Base-by-base conservation (phyloP, 805 yeast species). In the Maudiozyma pseudohumilis region DNA sequence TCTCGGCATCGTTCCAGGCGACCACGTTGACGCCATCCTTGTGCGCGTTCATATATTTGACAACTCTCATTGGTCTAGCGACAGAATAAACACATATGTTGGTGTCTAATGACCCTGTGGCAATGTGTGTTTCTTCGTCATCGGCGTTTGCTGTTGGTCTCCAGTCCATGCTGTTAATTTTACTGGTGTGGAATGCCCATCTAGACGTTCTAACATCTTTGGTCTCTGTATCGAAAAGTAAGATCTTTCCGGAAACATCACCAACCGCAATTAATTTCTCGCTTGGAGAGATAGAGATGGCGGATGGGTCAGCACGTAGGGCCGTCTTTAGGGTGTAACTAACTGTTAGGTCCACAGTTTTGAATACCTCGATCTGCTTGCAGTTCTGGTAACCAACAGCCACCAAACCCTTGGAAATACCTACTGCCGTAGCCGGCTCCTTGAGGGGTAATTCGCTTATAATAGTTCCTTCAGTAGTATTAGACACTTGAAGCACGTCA, bases 131-230 rank as follows among this genome's bases (percentile, higher is more conserved):
- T 40, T 83, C 79, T 48, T 81, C 87, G 12, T 25, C 40, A 47
- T 77, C 75, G 8, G 64, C 64, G 32, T 78, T 45, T 6, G n/a
- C 33, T 8, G 25, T 17, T 7, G 60, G 56, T 40, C 41, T 72
- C 98, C 97, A 92, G 18, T 75, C 60, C 34, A 92, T 82, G 22
- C 78, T 72, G 41, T 75, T 76, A 44, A 92, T 80, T 39, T 73
- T 77, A 40, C 95, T 80, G 2, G 88, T 83, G 57, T 92, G 96
- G 76, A 85, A 89, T 0, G 94, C 80, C 99, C 99, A 92, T 55
- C 96, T 74, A 0, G 94, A 75, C 2, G 97, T 86, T 26, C 77
- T 70, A 6, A 84, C 63, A 3, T 70, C 47, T 35, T 65, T 72
- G 28, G 75, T 77, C 2, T 56, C 57, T 6, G 76, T 56, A 45